Conservation (phyloP, 345 rosid genomes). For the Salix dunnii region DNA sequence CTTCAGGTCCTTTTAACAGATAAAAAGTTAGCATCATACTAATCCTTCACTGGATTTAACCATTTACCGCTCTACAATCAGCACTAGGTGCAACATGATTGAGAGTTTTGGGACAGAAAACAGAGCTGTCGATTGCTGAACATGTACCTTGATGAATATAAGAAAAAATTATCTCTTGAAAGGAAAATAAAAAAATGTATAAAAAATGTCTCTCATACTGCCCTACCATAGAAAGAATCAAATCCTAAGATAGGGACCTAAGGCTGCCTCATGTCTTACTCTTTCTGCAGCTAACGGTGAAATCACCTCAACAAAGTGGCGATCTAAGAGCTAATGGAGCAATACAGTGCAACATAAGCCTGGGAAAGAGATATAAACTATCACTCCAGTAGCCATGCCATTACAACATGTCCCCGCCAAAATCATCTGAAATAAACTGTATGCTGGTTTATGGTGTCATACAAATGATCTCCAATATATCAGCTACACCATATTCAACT, state of each 20-base stretch:
- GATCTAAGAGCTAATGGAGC: neutral
- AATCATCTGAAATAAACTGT: neutral
- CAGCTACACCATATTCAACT: neutral
- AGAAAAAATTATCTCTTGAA: neutral
- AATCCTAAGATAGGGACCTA: neutral
- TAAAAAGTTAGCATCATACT: neutral
- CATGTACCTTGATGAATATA: neutral
- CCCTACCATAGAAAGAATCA: neutral
- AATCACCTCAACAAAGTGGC: neutral
- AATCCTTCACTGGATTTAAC: neutral
- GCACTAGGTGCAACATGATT: neutral
- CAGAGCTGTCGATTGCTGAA: neutral
- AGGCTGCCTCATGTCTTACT: neutral
- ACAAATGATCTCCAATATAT: neutral
- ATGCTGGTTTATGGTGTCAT: neutral
- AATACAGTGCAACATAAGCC: neutral
- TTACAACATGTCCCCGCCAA: neutral
- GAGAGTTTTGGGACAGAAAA: neutral
- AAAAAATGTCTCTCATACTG: neutral
- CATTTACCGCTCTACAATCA: neutral
- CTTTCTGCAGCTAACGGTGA: neutral
- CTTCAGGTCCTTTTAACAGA: neutral
- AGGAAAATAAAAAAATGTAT: neutral
- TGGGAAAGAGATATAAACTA: constrained; percentile 5
- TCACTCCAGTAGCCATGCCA: neutral